Percentiles rank a stretch among this genome's conserved stretches.
phyloP scores from a whole-genome alignment of 2,329 filamentous ascomycete genomes.

The Neofusicoccum umdonicola region DNA sequence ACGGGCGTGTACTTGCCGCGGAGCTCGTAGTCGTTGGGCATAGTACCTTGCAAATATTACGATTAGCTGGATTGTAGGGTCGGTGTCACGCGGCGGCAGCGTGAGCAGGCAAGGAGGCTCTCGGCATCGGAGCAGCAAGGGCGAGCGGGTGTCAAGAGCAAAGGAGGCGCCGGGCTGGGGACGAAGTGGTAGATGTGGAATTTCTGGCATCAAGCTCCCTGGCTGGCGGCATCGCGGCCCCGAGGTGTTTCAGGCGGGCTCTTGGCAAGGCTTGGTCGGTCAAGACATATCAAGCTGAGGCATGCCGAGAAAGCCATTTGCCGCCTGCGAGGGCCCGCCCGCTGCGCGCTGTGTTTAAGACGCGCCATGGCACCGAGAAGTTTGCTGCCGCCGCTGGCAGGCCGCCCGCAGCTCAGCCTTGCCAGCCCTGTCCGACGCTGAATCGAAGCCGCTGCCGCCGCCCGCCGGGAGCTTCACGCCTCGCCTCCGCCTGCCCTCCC shows the following conservation, averaged over 20 bases:
- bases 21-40: slow-evolving; percentile 28
- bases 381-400: not conserved
- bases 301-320: not conserved
- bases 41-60: not conserved
- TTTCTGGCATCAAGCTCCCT: not conserved
- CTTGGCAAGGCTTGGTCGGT: slow-evolving; percentile 12
- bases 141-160: not conserved
- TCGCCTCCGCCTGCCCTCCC: slow-evolving; percentile 4
- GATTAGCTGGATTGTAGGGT: not conserved
- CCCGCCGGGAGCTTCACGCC: not conserved
- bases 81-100: not conserved
- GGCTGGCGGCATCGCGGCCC: not conserved
- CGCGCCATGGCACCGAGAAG: not conserved
- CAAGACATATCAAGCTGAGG: slow-evolving; percentile 9
- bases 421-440: not conserved
- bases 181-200: slow-evolving; percentile 4
- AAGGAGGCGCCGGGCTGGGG: not conserved
- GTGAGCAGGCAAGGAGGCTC: not conserved
- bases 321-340: not conserved
- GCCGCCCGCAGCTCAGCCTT: not conserved
- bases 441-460: not conserved
- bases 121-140: not conserved
- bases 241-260: not conserved
- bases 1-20: slow-evolving; percentile 39
- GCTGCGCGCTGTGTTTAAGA: not conserved